Evolutionary conservation across 495 filamentous ascomycete species (phyloP), one percentile per base, ranked within the genome.

Genomic region (Tetracladium marchalianum): DNA sequence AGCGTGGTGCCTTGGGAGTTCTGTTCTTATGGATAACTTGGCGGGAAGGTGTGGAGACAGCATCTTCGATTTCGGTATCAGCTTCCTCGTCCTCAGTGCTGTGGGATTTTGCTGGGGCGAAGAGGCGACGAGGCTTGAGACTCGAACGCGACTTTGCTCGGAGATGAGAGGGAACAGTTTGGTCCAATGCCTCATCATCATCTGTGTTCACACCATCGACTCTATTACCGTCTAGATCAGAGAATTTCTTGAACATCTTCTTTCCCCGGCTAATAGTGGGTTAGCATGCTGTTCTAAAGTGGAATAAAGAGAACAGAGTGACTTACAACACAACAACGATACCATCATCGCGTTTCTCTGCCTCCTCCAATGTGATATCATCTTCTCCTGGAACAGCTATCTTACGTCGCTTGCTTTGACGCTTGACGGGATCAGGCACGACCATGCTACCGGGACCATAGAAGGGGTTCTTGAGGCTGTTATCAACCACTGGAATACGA

Each of bases 251-350:
- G 71, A 89, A 94, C 39, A 87, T 70, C 60, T 84, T 88, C 73
- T 87, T 90, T 56, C 92, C 92, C 52, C 92, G 92, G 64, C 90
- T 96, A 58, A 4, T 47, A 50, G 47, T 27, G 34, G 38, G 50
- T 67, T 60, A 70, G 64, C 53, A 54, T 47, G 45, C 13, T 13
- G 16, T 24, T 18, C 12, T 1, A 16, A 44, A 49, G 8, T 24
- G 19, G 41, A 19, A n/a, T 16, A 32, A 31, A 44, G 16, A 33
- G 41, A 39, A 16, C 42, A 43, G 37, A 12, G 15, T 11, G 48
- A 82, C 89, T 78, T 75, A 95, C 90, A 95, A 94, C 5, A 83
- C 75, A 55, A 82, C 90, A 45, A 89, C 65, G 65, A 93, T 80
- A 44, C 90, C 90, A 64, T 95, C 85, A 1, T 79, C 70, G 19